phyloP scores from a whole-genome alignment of 148 eudicot species.

The Diospyros kaki region DNA sequence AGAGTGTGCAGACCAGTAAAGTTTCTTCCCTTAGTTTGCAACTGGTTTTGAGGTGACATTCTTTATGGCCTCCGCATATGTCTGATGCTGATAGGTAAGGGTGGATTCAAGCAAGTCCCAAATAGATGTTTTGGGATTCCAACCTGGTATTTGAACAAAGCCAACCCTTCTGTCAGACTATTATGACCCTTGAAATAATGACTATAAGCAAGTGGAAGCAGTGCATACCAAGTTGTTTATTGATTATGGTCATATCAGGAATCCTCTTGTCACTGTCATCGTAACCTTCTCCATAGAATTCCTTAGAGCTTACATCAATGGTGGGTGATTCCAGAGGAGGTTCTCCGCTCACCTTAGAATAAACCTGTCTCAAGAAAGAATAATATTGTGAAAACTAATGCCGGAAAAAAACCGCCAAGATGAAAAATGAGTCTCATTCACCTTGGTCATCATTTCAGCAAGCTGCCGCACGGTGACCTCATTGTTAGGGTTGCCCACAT shows the following conservation, averaged over 20 bases:
- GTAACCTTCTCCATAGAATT: constrained; percentile 90
- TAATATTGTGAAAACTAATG: not conserved
- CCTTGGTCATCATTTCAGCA: constrained; percentile 99
- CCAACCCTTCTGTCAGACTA: not conserved
- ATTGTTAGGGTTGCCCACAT: constrained; percentile 96
- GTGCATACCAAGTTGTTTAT: constrained; percentile 76
- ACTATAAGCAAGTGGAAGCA: not conserved
- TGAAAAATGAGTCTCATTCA: constrained; percentile 13
- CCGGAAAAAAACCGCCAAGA: not conserved
- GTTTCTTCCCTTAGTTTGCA: constrained; percentile 40
- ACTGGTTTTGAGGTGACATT: constrained; percentile 63
- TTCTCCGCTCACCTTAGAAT: constrained; percentile 85
- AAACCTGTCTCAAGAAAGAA: constrained; percentile 45
- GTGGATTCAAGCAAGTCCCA: constrained; percentile 99
- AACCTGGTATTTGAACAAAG: constrained; percentile 37
- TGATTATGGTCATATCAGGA: constrained; percentile 99
- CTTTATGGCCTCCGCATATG: constrained; percentile 91
- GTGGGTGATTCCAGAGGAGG: constrained; percentile 70
- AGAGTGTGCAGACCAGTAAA: not conserved
- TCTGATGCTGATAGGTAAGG: constrained; percentile 96
- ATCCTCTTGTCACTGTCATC: constrained; percentile 99
- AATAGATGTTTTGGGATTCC: constrained; percentile 97
- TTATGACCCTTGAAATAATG: not conserved
- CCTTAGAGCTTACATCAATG: constrained; percentile 86
- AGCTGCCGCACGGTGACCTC: constrained; percentile 99